A percentile compares a stretch with the other conserved stretches of the same genome.
These are phyloP conservation scores for Colletotrichum paranaense DNA, from an alignment of 2,329 filamentous ascomycete species.

Conservation along the genomic window DNA sequence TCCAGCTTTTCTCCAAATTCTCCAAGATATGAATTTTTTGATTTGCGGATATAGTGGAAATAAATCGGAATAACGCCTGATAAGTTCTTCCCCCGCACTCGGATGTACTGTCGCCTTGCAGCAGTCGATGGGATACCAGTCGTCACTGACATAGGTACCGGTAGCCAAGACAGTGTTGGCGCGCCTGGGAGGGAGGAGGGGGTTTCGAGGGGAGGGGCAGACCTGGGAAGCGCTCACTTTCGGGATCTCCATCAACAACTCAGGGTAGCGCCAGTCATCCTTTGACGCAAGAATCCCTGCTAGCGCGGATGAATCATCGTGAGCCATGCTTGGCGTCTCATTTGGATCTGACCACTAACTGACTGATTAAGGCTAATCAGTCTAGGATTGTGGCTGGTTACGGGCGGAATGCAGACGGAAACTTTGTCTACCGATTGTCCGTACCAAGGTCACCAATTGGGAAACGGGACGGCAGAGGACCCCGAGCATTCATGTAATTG, in stretches of 20 bases:
- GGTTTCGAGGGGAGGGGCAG: not conserved
- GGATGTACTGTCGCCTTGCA: no score
- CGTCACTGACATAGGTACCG: not conserved
- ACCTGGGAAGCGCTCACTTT: not conserved
- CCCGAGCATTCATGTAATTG: not conserved
- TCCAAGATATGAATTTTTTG: no score
- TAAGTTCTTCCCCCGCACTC: no score
- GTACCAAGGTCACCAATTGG: not conserved
- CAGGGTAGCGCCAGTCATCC: not conserved
- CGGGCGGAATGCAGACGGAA: not conserved
- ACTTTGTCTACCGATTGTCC: not conserved
- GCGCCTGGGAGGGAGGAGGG: not conserved
- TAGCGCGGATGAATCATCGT: slow-evolving; percentile 35
- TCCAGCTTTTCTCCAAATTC: no score
- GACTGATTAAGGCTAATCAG: not conserved
- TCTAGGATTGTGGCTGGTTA: not conserved
- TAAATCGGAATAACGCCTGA: no score
- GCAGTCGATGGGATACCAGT: not conserved
- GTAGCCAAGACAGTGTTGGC: not conserved
- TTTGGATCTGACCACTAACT: not conserved
- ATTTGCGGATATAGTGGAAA: no score
- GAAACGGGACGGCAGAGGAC: not conserved
- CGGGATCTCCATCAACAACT: not conserved
- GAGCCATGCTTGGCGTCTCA: slow-evolving; percentile 23
- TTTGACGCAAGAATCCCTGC: not conserved